phyloP scores from a whole-genome alignment of 2,329 filamentous ascomycete species.

The Fusarium subglutinans region DNA sequence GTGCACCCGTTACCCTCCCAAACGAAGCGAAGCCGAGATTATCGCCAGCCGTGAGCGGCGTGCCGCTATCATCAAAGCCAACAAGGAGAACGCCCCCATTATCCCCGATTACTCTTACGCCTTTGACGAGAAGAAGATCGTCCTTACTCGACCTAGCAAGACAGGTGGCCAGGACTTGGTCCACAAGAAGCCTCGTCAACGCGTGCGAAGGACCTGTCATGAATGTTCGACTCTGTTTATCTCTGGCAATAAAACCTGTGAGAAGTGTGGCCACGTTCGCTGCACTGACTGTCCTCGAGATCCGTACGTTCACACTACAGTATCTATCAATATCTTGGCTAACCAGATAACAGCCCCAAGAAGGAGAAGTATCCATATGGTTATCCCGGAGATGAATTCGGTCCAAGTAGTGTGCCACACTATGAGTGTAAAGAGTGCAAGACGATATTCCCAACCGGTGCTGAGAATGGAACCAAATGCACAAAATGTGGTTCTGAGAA shows the following conservation, averaged over 20 bases:
- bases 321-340: constrained; percentile 11
- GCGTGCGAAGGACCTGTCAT: constrained; percentile 80
- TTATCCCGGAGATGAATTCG: constrained; percentile 73
- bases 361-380: constrained; percentile 74
- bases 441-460: constrained; percentile 62
- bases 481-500: constrained; percentile 68
- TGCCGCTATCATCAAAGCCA: constrained; percentile 61
- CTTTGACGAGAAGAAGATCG: constrained; percentile 56
- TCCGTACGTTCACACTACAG: constrained; percentile 66
- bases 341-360: constrained; percentile 61
- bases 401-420: constrained; percentile 59
- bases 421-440: constrained; percentile 72
- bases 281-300: constrained; percentile 85
- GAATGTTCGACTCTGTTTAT: constrained; percentile 73
- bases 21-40: constrained; percentile 66
- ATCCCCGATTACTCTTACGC: constrained; percentile 60
- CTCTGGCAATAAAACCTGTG: constrained; percentile 69
- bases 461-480: constrained; percentile 65
- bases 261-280: constrained; percentile 74
- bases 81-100: constrained; percentile 65
- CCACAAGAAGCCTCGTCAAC: constrained; percentile 75
- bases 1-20: constrained; percentile 78
- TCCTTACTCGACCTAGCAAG: constrained; percentile 71
- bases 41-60: constrained; percentile 62
- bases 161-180: constrained; percentile 76